phyloP scores from a whole-genome alignment of 176 grass and related monocot genomes.

The Phoenix roebelenii region DNA sequence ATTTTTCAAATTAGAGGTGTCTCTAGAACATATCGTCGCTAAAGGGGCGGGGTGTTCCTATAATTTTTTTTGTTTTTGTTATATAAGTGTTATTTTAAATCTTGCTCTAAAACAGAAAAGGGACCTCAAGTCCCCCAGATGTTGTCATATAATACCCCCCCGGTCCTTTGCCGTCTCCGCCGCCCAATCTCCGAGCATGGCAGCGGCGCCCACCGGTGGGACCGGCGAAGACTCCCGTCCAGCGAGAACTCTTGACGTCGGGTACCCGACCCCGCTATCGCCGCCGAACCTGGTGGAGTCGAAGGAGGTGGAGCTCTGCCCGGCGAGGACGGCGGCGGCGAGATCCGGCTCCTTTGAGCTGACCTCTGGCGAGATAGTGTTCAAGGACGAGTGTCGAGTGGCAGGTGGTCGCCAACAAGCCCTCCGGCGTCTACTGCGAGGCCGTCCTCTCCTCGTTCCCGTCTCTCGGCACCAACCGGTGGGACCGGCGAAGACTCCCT shows the following conservation, averaged over 20 bases:
- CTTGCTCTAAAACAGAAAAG: too few relatives aligned
- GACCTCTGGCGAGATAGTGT: slow-evolving; percentile 26
- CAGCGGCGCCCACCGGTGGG: not conserved
- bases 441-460: slow-evolving; percentile 49
- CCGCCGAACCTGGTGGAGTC: slow-evolving; percentile 63
- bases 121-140: not conserved
- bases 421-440: slow-evolving; percentile 79
- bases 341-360: slow-evolving; percentile 29
- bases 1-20: too few relatives aligned
- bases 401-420: slow-evolving; percentile 68
- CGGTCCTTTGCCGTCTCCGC: not conserved
- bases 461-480: too few relatives aligned
- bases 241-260: not conserved
- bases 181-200: not conserved
- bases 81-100: too few relatives aligned
- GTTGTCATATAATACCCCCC: not conserved
- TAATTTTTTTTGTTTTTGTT: too few relatives aligned
- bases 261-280: slow-evolving; percentile 56
- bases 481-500: too few relatives aligned
- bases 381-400: slow-evolving; percentile 57
- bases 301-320: slow-evolving; percentile 75
- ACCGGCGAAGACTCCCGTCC: not conserved
- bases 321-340: slow-evolving; percentile 63
- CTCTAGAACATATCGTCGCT: too few relatives aligned
- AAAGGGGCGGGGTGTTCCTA: too few relatives aligned